Percentiles rank a stretch among this genome's conserved stretches.
These are phyloP conservation scores for Phialemonium atrogriseum DNA, from an alignment of 2,329 filamentous ascomycete genomes.

Conservation along the genomic window DNA sequence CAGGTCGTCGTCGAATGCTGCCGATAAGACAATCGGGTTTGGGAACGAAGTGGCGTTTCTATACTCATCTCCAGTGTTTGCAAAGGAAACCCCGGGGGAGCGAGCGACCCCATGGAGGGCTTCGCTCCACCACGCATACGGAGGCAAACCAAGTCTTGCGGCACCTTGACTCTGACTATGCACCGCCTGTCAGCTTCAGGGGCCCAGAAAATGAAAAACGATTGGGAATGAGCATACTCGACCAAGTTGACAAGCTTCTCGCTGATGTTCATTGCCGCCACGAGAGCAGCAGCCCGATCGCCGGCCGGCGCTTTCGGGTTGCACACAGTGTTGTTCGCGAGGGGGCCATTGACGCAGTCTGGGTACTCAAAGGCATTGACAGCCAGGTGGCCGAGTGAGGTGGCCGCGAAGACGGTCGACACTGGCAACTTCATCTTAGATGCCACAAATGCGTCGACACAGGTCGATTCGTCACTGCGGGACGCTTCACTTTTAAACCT, in stretches of 20 bases:
- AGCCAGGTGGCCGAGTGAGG: neutral
- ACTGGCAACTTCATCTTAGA: neutral
- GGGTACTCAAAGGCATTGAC: constrained; percentile 7
- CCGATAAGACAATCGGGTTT: constrained; percentile 53
- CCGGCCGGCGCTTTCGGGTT: constrained; percentile 29
- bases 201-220: neutral
- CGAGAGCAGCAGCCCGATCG: constrained; percentile 36
- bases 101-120: constrained; percentile 49
- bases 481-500: too few species aligned
- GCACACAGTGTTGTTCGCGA: constrained; percentile 33
- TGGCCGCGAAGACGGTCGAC: neutral
- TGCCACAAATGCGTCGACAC: too few species aligned
- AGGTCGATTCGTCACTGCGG: too few species aligned
- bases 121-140: constrained; percentile 51
- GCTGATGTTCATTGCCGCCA: constrained; percentile 39
- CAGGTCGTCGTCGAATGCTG: constrained; percentile 55
- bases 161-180: constrained; percentile 31
- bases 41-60: constrained; percentile 58
- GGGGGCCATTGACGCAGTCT: constrained; percentile 17
- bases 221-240: constrained; percentile 8
- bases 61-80: constrained; percentile 37
- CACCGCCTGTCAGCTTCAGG: neutral
- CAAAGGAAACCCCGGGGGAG: constrained; percentile 44
- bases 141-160: constrained; percentile 42
- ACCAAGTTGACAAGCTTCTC: constrained; percentile 44